Percentiles rank a stretch among this genome's conserved stretches.
phyloP scores from a whole-genome alignment of 768 basidiomycete genomes.

The Rhizopogon sp. region DNA sequence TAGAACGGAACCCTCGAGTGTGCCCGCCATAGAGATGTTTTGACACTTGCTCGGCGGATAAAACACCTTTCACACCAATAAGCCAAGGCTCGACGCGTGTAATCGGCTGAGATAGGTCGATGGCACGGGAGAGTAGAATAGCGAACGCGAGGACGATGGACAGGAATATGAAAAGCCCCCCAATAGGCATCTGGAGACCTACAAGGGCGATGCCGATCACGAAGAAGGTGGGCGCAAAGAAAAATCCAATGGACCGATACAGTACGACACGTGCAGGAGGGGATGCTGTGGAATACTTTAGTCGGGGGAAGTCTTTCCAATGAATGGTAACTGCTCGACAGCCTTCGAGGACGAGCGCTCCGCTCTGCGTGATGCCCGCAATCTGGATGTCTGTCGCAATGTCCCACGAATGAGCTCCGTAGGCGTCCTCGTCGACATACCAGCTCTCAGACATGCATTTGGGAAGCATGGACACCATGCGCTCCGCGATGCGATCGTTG shows the following conservation, averaged over 20 bases:
- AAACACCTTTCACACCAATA: constrained; percentile 13
- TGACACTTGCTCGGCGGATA: constrained; percentile 5
- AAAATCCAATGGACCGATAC: constrained; percentile 2
- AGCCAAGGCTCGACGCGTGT: constrained; percentile 10
- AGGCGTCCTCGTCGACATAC: constrained; percentile 13
- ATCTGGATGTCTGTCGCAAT: constrained; percentile 4
- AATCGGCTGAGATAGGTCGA: constrained; percentile 10
- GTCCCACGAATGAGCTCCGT: constrained; percentile 8
- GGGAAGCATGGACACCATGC: constrained; percentile 15
- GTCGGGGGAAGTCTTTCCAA: constrained; percentile 8
- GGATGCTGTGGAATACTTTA: constrained; percentile 1
- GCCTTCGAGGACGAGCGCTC: constrained; percentile 6
- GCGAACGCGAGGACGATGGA: background rate
- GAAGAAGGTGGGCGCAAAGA: background rate
- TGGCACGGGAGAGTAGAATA: constrained; percentile 5
- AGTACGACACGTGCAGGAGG: constrained; percentile 3
- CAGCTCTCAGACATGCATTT: constrained; percentile 3
- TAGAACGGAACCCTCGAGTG: background rate
- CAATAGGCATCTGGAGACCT: background rate
- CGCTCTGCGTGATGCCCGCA: constrained; percentile 2
- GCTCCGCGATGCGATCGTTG: constrained; percentile 13
- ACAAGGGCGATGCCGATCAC: background rate
- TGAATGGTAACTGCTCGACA: constrained; percentile 3
- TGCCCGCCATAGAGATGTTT: constrained; percentile 8
- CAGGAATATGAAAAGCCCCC: background rate